Percentiles rank a stretch among this genome's conserved stretches.
Conservation (phyloP, 164 flowering plant species). For the Stephania yunnanensis region DNA sequence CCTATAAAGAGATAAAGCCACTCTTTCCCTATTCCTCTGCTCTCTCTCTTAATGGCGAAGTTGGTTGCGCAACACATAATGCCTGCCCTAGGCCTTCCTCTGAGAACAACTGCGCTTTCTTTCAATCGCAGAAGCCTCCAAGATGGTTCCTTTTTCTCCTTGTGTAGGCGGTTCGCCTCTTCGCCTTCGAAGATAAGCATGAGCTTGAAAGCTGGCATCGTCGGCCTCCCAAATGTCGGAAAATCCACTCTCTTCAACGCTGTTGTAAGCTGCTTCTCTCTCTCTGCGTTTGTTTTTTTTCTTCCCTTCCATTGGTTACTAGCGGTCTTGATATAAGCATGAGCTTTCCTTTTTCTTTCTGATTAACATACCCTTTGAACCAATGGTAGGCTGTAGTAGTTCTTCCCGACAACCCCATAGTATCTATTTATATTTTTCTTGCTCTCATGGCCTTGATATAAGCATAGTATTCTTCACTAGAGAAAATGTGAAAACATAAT, state of each 20-base stretch:
- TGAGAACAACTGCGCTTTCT: constrained; percentile 9
- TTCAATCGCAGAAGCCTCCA: constrained; percentile 10
- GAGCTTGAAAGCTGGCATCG: constrained; percentile 97
- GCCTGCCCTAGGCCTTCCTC: constrained; percentile 19
- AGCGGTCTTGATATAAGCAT: not conserved
- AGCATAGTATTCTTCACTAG: no score
- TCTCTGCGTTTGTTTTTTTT: constrained; percentile 15
- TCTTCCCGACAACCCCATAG: no score
- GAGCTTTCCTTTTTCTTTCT: not conserved
- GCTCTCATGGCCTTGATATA: no score
- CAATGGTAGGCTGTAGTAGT: not conserved
- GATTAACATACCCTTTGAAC: not conserved
- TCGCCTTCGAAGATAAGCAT: constrained; percentile 57
- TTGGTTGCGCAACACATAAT: constrained; percentile 20
- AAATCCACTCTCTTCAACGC: constrained; percentile 98
- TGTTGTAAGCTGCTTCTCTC: constrained; percentile 47
- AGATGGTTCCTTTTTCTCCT: not conserved
- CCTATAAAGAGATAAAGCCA: no score
- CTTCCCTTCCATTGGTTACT: no score
- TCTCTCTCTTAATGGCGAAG: constrained; percentile 24
- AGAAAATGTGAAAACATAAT: no score
- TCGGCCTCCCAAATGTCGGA: constrained; percentile 97
- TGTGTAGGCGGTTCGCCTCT: constrained; percentile 24
- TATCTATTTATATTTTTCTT: no score
- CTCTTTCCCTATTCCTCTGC: no score